Percentiles rank a stretch among this genome's conserved stretches.
These are phyloP conservation scores for Neolentinus lepideus DNA, from an alignment of 1,284 basidiomycete genomes.

Conservation along the genomic window DNA sequence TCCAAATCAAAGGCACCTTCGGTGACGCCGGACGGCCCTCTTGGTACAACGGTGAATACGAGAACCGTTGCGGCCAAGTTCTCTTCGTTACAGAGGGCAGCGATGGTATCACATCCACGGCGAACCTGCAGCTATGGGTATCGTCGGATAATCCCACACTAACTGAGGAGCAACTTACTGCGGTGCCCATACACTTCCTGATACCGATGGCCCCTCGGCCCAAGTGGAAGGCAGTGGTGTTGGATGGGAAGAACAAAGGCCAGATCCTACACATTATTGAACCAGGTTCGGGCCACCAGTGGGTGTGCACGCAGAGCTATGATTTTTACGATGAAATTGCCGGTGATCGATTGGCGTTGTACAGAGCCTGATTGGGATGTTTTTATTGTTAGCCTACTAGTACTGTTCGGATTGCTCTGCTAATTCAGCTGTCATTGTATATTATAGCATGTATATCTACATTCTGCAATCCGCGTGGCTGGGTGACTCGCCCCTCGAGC, in stretches of 20 bases:
- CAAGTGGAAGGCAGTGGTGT: slow-evolving; percentile 17
- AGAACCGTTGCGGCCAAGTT: slow-evolving; percentile 40
- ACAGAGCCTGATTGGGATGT: background rate
- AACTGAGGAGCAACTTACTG: slow-evolving; percentile 13
- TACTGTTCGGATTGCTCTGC: background rate
- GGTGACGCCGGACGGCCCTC: slow-evolving; percentile 16
- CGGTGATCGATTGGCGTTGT: background rate
- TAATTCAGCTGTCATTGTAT: background rate
- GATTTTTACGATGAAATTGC: background rate
- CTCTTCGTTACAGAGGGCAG: slow-evolving; percentile 25
- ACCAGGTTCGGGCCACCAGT: background rate
- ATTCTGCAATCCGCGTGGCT: no score
- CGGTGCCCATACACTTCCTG: slow-evolving; percentile 22
- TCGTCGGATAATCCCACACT: background rate
- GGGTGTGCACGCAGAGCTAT: background rate
- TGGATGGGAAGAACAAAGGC: slow-evolving; percentile 19
- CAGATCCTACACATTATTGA: slow-evolving; percentile 3
- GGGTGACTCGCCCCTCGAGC: no score
- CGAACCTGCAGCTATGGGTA: slow-evolving; percentile 19
- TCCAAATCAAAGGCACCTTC: slow-evolving; percentile 39
- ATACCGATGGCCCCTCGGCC: slow-evolving; percentile 19
- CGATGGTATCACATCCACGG: slow-evolving; percentile 22
- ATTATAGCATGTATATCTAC: background rate
- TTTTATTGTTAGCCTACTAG: no score
- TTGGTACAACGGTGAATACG: slow-evolving; percentile 51